Evolutionary conservation across 352 stramenopile genomes (phyloP).

Genomic region (Pythium coloratum): DNA sequence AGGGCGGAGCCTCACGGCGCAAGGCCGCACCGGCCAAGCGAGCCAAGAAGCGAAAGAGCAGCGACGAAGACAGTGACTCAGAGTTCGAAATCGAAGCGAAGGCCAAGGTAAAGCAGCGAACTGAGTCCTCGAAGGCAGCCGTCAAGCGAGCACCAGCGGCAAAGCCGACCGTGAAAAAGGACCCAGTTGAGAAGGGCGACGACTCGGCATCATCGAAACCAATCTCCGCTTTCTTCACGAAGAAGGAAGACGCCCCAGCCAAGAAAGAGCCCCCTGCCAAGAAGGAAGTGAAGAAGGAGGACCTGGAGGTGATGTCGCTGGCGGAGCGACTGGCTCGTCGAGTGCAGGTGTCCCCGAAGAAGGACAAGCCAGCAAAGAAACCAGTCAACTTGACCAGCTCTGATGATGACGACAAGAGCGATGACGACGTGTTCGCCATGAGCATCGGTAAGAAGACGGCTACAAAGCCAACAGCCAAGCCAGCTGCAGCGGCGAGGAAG

Average conservation of each 20-base stretch:
- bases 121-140: slow-evolving; percentile 28
- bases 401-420: slow-evolving; percentile 36
- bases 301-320: slow-evolving; percentile 74
- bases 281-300: slow-evolving; percentile 49
- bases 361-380: slow-evolving; percentile 39
- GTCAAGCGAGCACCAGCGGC: slow-evolving; percentile 26
- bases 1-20: slow-evolving; percentile 23
- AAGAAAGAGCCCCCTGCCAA: slow-evolving; percentile 19
- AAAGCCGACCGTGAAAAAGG: slow-evolving; percentile 27
- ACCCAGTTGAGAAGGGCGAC: slow-evolving; percentile 18
- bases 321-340: slow-evolving; percentile 64
- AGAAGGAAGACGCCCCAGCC: slow-evolving; percentile 25
- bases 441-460: slow-evolving; percentile 42
- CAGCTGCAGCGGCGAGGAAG: slow-evolving; percentile 3
- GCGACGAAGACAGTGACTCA: slow-evolving; percentile 50
- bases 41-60: slow-evolving; percentile 55
- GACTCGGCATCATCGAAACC: slow-evolving; percentile 15
- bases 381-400: slow-evolving; percentile 48
- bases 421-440: slow-evolving; percentile 77
- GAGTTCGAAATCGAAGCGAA: slow-evolving; percentile 55
- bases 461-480: slow-evolving; percentile 35
- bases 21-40: slow-evolving; percentile 35
- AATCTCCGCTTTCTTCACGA: slow-evolving; percentile 57
- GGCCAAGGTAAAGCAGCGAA: slow-evolving; percentile 44
- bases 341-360: slow-evolving; percentile 49